These are phyloP conservation scores for Metroxylon sagu DNA, from an alignment of 176 grass and related monocot species.

Conservation along the genomic window DNA sequence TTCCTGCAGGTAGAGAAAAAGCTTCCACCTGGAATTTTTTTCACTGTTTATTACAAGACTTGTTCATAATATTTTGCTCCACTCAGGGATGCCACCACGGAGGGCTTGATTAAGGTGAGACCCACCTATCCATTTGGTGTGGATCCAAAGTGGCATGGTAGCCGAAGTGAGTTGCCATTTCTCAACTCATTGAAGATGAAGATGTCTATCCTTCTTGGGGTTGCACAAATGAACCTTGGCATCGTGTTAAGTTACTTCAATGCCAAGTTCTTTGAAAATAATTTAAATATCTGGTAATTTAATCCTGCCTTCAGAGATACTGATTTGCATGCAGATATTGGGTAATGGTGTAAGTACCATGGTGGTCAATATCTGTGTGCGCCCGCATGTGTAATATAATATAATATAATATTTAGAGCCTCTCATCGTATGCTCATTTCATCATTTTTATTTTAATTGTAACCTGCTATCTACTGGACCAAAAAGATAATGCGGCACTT, in stretches of 20 bases:
- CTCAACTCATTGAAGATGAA: constrained; percentile 98
- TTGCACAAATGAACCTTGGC: constrained; percentile 97
- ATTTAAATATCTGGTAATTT: constrained; percentile 71
- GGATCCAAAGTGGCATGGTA: constrained; percentile 84
- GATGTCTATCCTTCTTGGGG: constrained; percentile 96
- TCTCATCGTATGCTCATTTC: too few species aligned
- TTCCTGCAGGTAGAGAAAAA: constrained; percentile 64
- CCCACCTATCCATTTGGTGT: constrained; percentile 75
- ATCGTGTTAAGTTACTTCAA: constrained; percentile 93
- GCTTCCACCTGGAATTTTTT: neutral
- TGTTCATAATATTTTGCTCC: neutral
- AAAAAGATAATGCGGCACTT: too few species aligned
- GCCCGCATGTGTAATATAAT: too few species aligned
- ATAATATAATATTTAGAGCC: too few species aligned
- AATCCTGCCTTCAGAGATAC: neutral
- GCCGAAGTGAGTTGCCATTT: constrained; percentile 76
- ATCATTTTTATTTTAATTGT: too few species aligned
- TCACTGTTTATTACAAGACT: constrained; percentile 16
- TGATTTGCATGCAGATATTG: neutral
- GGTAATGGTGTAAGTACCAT: too few species aligned
- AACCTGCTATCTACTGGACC: too few species aligned
- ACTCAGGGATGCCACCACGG: constrained; percentile 57
- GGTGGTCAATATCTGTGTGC: too few species aligned
- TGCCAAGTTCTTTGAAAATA: constrained; percentile 68
- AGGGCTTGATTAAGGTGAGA: constrained; percentile 64